Percentiles rank a stretch among this genome's conserved stretches.
Evolutionary conservation across 352 stramenopile genomes (phyloP).

Genomic region (Halophytophthora polymorphica): DNA sequence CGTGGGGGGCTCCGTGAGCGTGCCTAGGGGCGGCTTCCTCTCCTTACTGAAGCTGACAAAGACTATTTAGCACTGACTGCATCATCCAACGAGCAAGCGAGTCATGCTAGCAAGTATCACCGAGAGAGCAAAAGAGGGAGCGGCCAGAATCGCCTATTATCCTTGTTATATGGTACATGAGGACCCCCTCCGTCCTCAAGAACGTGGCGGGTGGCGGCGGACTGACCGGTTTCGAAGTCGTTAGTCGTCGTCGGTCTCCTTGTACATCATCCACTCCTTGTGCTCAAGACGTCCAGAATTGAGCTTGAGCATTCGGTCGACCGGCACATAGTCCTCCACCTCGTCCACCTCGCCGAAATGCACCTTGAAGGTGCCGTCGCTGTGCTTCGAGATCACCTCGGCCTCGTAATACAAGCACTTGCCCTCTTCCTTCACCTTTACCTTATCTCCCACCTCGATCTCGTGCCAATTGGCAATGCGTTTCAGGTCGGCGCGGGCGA

Average conservation of each 20-base stretch:
- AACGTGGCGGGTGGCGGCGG: too few species aligned
- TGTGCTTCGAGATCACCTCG: constrained; percentile 43
- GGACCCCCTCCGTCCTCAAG: too few species aligned
- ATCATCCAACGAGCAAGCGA: constrained; percentile 1
- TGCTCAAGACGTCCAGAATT: constrained; percentile 63
- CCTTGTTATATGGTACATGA: too few species aligned
- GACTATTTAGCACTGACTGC: constrained; percentile 33
- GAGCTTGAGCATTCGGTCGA: constrained; percentile 52
- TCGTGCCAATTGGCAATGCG: constrained; percentile 64
- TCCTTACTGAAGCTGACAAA: constrained; percentile 48
- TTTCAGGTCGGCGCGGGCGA: constrained; percentile 40
- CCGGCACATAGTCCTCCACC: constrained; percentile 39
- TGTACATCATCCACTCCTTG: constrained; percentile 78
- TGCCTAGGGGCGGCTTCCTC: constrained; percentile 40
- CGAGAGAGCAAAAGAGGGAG: too few species aligned
- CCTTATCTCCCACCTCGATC: constrained; percentile 56
- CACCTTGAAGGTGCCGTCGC: constrained; percentile 61
- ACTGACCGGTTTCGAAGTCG: background rate
- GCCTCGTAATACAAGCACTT: constrained; percentile 62
- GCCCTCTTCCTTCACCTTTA: constrained; percentile 65
- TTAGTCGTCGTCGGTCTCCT: constrained; percentile 34
- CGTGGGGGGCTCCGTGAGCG: constrained; percentile 25
- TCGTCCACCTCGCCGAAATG: constrained; percentile 59
- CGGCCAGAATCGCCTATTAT: too few species aligned
- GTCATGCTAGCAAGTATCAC: background rate